Conservation (phyloP, 169 alveolate species). For the Cardiosporidium cionae region DNA sequence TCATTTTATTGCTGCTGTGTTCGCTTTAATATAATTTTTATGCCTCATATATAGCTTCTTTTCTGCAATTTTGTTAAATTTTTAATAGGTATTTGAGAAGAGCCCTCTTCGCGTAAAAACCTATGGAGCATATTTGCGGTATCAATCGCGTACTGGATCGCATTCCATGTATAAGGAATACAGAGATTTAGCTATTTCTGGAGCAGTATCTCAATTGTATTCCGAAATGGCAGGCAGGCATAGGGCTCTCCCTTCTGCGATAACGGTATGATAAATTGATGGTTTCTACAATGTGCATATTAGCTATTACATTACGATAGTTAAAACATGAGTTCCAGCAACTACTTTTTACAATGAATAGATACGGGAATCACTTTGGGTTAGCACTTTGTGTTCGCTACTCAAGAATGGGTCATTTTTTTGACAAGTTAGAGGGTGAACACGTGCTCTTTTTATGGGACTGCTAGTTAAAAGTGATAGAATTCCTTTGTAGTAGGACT, state of each 20-base stretch:
- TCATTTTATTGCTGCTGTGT: too few species aligned
- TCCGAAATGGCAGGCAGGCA: slow-evolving; percentile 97
- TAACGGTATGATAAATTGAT: slow-evolving; percentile 43
- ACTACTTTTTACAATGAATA: neutral
- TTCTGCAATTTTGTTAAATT: too few species aligned
- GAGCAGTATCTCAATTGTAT: slow-evolving; percentile 92
- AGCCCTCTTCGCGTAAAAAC: slow-evolving; percentile 84
- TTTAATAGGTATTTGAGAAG: slow-evolving; percentile 62
- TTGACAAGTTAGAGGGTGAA: neutral
- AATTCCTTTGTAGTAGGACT: neutral
- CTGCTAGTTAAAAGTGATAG: neutral
- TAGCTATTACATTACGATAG: neutral
- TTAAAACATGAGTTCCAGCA: neutral
- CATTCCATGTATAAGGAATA: slow-evolving; percentile 99
- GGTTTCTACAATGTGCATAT: too few species aligned
- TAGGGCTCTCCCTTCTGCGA: slow-evolving; percentile 89
- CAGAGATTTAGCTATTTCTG: slow-evolving; percentile 89
- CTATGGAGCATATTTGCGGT: slow-evolving; percentile 94
- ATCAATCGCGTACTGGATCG: slow-evolving; percentile 94
- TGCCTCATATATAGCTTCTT: too few species aligned
- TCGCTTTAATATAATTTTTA: too few species aligned
- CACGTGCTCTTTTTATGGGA: neutral
- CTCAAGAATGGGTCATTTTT: neutral
- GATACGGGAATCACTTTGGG: too few species aligned
- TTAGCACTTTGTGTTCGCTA: neutral